Percentiles rank a stretch among this genome's conserved stretches.
These are phyloP conservation scores for Globisporangium radiosum DNA, from an alignment of 352 stramenopile species.

Conservation along the genomic window DNA sequence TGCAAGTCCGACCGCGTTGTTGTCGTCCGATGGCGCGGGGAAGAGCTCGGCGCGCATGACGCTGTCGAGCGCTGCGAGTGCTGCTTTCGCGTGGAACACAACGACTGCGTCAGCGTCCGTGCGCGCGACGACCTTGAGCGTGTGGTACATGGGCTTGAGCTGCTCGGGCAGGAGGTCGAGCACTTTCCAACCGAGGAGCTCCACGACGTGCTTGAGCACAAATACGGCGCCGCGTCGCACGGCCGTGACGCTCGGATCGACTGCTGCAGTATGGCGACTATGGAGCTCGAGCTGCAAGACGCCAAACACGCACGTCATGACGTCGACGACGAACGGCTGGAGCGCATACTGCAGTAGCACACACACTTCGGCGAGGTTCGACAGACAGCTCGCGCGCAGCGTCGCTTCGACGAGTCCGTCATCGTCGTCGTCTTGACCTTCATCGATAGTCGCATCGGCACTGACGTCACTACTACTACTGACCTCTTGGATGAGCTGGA, in stretches of 20 bases:
- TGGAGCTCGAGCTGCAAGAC: conserved; percentile 70
- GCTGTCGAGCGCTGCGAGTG: conserved; percentile 39
- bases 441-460: conserved; percentile 3
- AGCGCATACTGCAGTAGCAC: conserved; percentile 68
- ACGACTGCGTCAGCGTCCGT: conserved; percentile 60
- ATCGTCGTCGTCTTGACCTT: conserved; percentile 10
- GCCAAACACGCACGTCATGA: conserved; percentile 77
- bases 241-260: conserved; percentile 24
- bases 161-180: conserved; percentile 69
- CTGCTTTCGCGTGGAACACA: conserved; percentile 55
- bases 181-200: conserved; percentile 71
- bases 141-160: conserved; percentile 67
- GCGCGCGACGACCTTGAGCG: conserved; percentile 61
- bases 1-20: conserved; percentile 29
- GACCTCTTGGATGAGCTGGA: conserved; percentile 60
- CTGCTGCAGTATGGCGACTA: not conserved
- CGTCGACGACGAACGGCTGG: conserved; percentile 59
- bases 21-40: conserved; percentile 26
- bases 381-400: conserved; percentile 76
- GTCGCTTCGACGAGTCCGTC: conserved; percentile 40
- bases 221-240: conserved; percentile 76
- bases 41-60: conserved; percentile 80
- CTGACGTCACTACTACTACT: conserved; percentile 2
- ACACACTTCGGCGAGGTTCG: conserved; percentile 83
- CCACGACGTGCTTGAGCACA: conserved; percentile 65